Evolutionary conservation across 805 yeast species (phyloP).

Genomic region (Sugiyamaella floridensis): DNA sequence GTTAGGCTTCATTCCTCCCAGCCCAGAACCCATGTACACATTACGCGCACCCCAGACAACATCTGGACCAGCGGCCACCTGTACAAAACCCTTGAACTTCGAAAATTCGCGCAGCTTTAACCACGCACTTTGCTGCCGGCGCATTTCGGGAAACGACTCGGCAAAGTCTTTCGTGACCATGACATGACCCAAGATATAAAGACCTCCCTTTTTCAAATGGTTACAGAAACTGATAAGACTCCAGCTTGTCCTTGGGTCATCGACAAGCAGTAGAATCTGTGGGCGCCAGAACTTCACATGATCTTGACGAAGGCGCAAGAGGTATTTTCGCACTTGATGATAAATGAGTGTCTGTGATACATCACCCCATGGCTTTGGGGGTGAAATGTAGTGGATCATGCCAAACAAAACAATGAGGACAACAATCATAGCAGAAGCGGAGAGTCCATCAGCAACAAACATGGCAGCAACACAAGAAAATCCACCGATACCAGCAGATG

Average conservation of each 20-base stretch:
- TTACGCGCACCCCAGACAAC: conserved; percentile 94
- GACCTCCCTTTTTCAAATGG: conserved; percentile 90
- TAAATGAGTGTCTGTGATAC: conserved; percentile 92
- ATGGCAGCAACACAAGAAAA: conserved; percentile 67
- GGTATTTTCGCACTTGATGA: conserved; percentile 92
- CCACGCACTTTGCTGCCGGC: conserved; percentile 77
- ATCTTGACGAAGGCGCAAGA: conserved; percentile 74
- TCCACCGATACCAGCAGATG: conserved; percentile 76
- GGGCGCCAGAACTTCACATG: conserved; percentile 99
- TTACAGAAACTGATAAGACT: conserved; percentile 87
- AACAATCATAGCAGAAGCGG: conserved; percentile 70
- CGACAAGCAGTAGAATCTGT: conserved; percentile 79
- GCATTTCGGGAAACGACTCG: conserved; percentile 58
- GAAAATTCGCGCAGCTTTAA: conserved; percentile 67
- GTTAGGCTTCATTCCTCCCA: conserved; percentile 98
- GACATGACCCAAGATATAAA: conserved; percentile 89
- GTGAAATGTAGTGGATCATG: conserved; percentile 80
- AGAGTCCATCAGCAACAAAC: conserved; percentile 89
- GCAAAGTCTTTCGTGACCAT: conserved; percentile 59
- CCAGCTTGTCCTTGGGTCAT: conserved; percentile 90
- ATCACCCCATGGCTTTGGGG: conserved; percentile 98
- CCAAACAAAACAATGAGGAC: conserved; percentile 61
- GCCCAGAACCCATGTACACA: conserved; percentile 84
- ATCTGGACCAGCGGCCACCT: conserved; percentile 78
- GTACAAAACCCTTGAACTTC: conserved; percentile 87